Conservation (phyloP, 805 yeast species). For the Pichia exigua region DNA sequence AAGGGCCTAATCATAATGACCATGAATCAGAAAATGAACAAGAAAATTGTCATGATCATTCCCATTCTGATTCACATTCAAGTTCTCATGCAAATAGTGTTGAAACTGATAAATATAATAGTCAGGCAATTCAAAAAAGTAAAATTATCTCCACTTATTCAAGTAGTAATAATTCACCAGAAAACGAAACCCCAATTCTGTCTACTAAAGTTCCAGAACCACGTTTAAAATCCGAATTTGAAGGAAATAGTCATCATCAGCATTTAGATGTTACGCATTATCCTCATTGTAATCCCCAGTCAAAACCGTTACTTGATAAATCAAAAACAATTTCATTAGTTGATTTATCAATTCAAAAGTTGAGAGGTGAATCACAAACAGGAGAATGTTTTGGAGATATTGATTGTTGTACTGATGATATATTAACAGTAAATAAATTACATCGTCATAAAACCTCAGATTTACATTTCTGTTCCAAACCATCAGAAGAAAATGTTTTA, state of each 20-base stretch:
- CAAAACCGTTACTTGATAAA: neutral
- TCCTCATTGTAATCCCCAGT: neutral
- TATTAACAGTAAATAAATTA: constrained; percentile 18
- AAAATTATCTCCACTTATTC: neutral
- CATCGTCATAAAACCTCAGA: constrained; percentile 14
- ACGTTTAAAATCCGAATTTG: neutral
- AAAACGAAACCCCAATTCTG: neutral
- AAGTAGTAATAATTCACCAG: neutral
- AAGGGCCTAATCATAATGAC: neutral
- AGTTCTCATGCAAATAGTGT: constrained; percentile 1
- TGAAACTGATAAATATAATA: neutral
- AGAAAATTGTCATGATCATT: constrained; percentile 5
- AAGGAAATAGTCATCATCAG: neutral
- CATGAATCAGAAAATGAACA: constrained; percentile 1
- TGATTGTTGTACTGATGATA: constrained; percentile 22
- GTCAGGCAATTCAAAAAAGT: neutral
- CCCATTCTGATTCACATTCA: constrained; percentile 11
- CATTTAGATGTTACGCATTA: too few species aligned
- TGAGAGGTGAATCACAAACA: constrained; percentile 21
- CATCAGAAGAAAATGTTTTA: constrained; percentile 27
- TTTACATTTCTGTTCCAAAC: constrained; percentile 29
- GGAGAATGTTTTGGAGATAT: constrained; percentile 29
- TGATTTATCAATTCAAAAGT: constrained; percentile 26
- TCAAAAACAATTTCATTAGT: constrained; percentile 16
- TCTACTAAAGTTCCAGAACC: neutral